Conservation (phyloP, 164 flowering plant genomes). For the Stephania cephalantha region DNA sequence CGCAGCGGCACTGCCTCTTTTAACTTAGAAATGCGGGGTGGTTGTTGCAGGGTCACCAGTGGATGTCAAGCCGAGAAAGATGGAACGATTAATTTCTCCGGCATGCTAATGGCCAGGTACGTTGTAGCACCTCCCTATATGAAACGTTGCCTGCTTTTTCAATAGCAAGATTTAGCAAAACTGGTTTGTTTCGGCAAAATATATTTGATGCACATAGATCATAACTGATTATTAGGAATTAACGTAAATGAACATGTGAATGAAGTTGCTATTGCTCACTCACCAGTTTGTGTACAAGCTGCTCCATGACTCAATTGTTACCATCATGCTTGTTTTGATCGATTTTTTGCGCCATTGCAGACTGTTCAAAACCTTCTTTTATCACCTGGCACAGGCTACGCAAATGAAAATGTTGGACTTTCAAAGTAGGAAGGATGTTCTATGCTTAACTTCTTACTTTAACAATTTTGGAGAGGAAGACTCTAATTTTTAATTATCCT, state of each 20-base stretch:
- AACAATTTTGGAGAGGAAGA: not conserved
- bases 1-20: constrained; percentile 2
- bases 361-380: constrained; percentile 16
- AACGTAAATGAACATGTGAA: not conserved
- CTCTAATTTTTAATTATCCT: not conserved
- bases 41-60: not conserved
- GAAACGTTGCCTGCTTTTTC: not conserved
- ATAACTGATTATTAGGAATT: not conserved
- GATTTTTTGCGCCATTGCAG: constrained; percentile 11
- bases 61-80: constrained; percentile 3
- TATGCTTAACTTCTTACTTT: not conserved
- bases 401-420: not conserved
- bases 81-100: not conserved
- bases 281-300: constrained; percentile 3
- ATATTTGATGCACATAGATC: not conserved
- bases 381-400: constrained; percentile 10
- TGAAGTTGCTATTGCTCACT: not conserved
- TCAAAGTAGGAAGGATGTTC: not conserved
- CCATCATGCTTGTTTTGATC: constrained; percentile 11
- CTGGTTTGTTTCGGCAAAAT: not conserved
- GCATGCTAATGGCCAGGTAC: not conserved
- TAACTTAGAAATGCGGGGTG: not conserved
- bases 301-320: constrained; percentile 10
- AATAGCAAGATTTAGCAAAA: constrained; percentile 1
- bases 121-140: not conserved